A percentile compares a stretch with the other conserved stretches of the same genome.
These are phyloP conservation scores for Xerocomus spinulosus DNA, from an alignment of 768 basidiomycete genomes.

Conservation along the genomic window DNA sequence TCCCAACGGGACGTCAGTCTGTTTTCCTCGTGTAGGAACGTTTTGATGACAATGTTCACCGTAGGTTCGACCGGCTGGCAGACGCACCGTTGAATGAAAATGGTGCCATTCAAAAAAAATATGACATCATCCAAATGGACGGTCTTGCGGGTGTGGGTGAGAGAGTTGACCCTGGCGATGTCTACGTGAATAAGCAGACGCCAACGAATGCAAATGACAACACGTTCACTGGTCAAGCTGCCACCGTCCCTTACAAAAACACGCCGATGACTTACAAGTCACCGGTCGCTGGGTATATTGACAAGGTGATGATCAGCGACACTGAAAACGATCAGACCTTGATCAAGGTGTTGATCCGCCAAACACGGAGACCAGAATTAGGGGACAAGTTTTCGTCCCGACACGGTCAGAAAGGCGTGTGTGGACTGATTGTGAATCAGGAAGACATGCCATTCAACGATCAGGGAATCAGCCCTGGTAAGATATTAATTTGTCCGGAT, in stretches of 20 bases:
- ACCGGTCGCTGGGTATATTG: conserved; percentile 88
- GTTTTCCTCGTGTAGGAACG: conserved; percentile 12
- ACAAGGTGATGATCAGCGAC: conserved; percentile 97
- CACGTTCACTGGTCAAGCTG: conserved; percentile 77
- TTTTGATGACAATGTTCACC: conserved; percentile 2
- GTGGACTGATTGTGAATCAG: conserved; percentile 97
- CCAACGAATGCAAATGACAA: conserved; percentile 94
- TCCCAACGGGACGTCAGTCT: conserved; percentile 92
- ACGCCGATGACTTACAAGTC: conserved; percentile 91
- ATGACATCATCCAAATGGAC: conserved; percentile 87
- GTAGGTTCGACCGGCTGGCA: conserved; percentile 87
- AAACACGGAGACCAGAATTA: conserved; percentile 92
- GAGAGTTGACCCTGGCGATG: conserved; percentile 85
- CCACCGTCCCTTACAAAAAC: conserved; percentile 85
- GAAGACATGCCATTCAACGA: conserved; percentile 99
- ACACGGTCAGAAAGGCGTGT: conserved; percentile 99
- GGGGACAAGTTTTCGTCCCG: conserved; percentile 98
- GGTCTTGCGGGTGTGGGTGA: conserved; percentile 95
- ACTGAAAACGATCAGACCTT: conserved; percentile 95
- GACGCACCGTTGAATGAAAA: conserved; percentile 86
- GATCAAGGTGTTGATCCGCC: conserved; percentile 95
- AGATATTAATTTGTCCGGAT: conserved; percentile 13
- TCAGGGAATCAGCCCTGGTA: conserved; percentile 90
- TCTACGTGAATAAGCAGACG: conserved; percentile 96
- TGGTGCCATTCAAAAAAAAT: conserved; percentile 75